Evolutionary conservation across 2,329 filamentous ascomycete species (phyloP).

Genomic region (Diaporthe ampelina): DNA sequence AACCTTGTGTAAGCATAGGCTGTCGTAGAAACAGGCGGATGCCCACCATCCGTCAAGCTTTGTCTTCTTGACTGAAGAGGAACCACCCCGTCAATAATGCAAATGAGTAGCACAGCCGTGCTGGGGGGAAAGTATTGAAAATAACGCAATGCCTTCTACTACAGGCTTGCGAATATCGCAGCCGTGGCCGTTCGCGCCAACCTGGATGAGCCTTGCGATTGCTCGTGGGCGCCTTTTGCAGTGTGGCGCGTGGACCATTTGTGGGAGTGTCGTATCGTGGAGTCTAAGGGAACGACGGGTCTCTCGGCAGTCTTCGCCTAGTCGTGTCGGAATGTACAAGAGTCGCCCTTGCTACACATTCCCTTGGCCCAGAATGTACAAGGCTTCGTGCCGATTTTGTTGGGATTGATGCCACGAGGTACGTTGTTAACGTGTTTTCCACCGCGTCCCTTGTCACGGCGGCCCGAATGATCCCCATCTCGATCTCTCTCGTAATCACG

Average conservation of each 20-base stretch:
- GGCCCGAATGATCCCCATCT: constrained; percentile 49
- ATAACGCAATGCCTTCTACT: background rate
- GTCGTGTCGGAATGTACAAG: constrained; percentile 82
- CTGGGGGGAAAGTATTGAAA: background rate
- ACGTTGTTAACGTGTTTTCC: constrained; percentile 49
- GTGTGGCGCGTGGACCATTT: too few species aligned
- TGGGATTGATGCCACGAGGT: constrained; percentile 64
- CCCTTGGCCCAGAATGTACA: constrained; percentile 80
- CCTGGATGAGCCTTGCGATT: background rate
- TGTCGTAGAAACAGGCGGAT: background rate
- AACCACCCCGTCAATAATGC: background rate
- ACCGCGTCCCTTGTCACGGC: constrained; percentile 47
- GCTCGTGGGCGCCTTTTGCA: background rate
- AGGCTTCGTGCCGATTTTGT: constrained; percentile 74
- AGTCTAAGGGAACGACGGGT: background rate
- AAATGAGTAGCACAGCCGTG: constrained; percentile 11
- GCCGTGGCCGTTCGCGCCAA: background rate
- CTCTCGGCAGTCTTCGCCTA: constrained; percentile 38
- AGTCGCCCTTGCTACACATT: constrained; percentile 79
- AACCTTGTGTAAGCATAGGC: background rate
- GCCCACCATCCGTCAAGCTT: background rate
- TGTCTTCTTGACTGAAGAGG: background rate
- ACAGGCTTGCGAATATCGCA: background rate
- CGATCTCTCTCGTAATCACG: constrained; percentile 49
- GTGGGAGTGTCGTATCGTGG: background rate